Evolutionary conservation across 192 early-diverging fungal genomes (phyloP), one percentile per base, ranked within the genome.

Genomic region (Dimargaris xerosporica): DNA sequence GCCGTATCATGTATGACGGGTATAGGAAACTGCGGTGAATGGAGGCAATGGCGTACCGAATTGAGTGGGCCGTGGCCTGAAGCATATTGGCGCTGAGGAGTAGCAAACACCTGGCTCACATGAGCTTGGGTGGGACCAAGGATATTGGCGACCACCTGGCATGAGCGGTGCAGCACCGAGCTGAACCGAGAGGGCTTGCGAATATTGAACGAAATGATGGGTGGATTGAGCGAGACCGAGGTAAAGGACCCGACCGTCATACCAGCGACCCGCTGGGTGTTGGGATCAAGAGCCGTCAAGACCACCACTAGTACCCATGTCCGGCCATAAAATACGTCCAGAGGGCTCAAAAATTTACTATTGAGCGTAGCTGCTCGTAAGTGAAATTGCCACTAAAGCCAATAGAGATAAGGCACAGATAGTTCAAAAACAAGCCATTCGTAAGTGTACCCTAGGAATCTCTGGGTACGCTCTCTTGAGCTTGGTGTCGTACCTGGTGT

Each of bases 151-250:
- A 34, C 56, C 11, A 59, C 56, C 2, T 29, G 42, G 4, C 23
- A 29, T 16, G 23, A 19, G 31, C 42, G 30, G 39, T 59, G 56
- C 42, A 59, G 39, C 19, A 29, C 1, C 1, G 26, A 0, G 42
- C 5, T 31, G 30, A 59, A 59, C 30, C 56, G 31, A 16, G 56
- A 59, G 11, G 56, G 56, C 4, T 59, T 39, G 31, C 56, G 56
- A 39, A 59, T 59, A 42, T 59, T 59, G 56, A 59, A 59, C 31
- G 56, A 39, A 19, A 59, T 25, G 10, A 59, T 59, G 19, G 56
- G 56, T 9, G 56, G 56, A 2, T 42, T n/a, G 9, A 59, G 56
- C 16, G 56, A 59, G 2, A 59, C 56, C 31, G 56, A 59, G 9
- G 16, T 29, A 42, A 59, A 59, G 34, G 56, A 59, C 3, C 56